A percentile compares a stretch with the other conserved stretches of the same genome.
Evolutionary conservation across 2,329 filamentous ascomycete species (phyloP).

Genomic region (Furcasterigmium sp.): DNA sequence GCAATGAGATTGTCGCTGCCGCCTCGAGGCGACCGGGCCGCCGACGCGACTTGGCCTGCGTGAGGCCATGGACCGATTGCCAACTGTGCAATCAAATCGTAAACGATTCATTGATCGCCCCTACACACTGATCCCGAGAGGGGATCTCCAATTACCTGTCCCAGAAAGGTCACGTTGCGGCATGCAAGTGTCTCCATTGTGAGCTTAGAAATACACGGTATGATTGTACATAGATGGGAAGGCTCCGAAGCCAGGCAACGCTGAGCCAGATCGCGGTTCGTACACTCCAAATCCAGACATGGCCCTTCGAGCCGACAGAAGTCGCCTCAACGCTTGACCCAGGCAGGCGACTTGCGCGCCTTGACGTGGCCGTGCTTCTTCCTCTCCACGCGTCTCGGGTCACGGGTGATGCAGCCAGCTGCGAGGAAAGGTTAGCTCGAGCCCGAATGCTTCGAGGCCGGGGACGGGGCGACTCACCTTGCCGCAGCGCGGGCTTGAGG

Average conservation of each 20-base stretch:
- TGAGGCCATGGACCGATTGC: no score
- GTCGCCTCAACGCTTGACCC: slow-evolving; percentile 73
- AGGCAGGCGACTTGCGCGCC: slow-evolving; percentile 95
- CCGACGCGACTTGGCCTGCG: no score
- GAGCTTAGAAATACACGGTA: slow-evolving; percentile 9
- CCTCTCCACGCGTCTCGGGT: slow-evolving; percentile 88
- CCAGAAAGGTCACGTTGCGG: no score
- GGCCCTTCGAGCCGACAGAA: slow-evolving; percentile 1
- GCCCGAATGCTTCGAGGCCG: neutral
- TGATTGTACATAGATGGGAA: slow-evolving; percentile 7
- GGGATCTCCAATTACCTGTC: no score
- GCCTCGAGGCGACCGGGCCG: no score
- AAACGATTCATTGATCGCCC: no score
- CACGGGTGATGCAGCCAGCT: slow-evolving; percentile 92
- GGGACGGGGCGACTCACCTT: slow-evolving; percentile 58
- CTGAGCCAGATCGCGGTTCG: neutral
- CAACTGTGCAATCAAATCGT: no score
- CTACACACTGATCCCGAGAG: no score
- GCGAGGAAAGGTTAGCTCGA: slow-evolving; percentile 14
- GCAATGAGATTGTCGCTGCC: no score
- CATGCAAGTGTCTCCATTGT: neutral
- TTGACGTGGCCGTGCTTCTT: slow-evolving; percentile 97
- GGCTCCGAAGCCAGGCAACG: neutral
- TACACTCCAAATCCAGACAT: neutral
- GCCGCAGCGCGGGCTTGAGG: slow-evolving; percentile 79